Percentiles rank a stretch among this genome's conserved stretches.
These are phyloP conservation scores for Coemansia sp. DNA, from an alignment of 371 early-diverging fungal species.

Conservation along the genomic window DNA sequence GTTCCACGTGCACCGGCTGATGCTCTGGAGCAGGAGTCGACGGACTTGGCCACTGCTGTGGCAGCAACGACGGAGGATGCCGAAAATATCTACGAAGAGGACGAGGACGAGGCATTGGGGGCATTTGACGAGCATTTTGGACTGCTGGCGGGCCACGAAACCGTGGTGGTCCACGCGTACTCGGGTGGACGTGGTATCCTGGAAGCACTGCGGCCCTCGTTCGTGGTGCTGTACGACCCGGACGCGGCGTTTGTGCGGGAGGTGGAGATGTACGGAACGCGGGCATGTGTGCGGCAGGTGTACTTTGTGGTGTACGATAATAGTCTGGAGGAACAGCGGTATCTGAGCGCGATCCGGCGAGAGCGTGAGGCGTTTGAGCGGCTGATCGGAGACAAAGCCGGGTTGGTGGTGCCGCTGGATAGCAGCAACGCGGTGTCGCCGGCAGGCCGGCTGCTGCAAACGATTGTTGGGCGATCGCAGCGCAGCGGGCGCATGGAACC, in stretches of 20 bases:
- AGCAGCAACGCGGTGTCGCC: conserved; percentile 14
- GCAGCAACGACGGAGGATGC: neutral
- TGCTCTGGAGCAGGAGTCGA: conserved; percentile 32
- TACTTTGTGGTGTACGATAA: conserved; percentile 92
- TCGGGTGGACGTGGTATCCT: conserved; percentile 58
- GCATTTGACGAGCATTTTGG: conserved; percentile 46
- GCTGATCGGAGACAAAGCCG: conserved; percentile 85
- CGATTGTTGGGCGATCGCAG: conserved; percentile 14
- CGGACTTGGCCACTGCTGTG: conserved; percentile 15
- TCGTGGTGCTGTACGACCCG: conserved; percentile 89
- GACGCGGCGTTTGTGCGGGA: conserved; percentile 83
- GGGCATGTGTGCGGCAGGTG: conserved; percentile 58
- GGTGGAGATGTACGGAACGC: conserved; percentile 79
- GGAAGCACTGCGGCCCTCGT: conserved; percentile 70
- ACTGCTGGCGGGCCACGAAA: conserved; percentile 29
- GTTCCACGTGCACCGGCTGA: conserved; percentile 39
- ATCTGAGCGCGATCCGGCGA: conserved; percentile 75
- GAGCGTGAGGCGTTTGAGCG: conserved; percentile 95
- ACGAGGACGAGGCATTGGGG: neutral
- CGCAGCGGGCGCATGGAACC: conserved; percentile 17
- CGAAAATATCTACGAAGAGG: neutral
- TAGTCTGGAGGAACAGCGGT: conserved; percentile 94
- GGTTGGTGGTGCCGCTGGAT: conserved; percentile 55
- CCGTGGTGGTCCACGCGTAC: conserved; percentile 68
- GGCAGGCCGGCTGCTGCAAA: conserved; percentile 7